Evolutionary conservation across 768 basidiomycete species (phyloP), one percentile per base, ranked within the genome.

Genomic region (Candolleomyces eurysporus): DNA sequence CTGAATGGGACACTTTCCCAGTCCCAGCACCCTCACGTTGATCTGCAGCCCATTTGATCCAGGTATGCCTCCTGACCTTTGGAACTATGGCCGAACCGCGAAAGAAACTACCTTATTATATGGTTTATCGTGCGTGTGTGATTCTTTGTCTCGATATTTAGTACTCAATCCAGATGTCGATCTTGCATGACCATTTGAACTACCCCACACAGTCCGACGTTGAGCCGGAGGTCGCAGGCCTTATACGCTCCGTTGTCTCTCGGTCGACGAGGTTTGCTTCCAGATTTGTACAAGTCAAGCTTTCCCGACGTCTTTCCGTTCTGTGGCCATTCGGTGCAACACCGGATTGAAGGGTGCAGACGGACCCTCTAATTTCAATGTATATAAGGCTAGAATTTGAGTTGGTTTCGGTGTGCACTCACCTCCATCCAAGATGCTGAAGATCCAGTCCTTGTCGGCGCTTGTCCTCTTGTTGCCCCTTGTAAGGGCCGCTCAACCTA

Each of bases 401-500:
- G 11, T 26, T 26, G 8, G 22, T 55, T 49, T 52, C 43, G 48
- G 9, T 30, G 46, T 11, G 32, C 31, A n/a, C 22, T n/a, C 43
- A 39, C 30, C 58, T 59, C 57, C 40, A 46, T 30, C 51, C 43
- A 71, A 68, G 69, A 82, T 82, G 82, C 78, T 80, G 71, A 82
- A 79, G 73, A 79, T 77, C 65, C 66, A 80, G 40, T 71, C 78
- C 48, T 65, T 84, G 57, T 69, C 62, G 13, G 62, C 62, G 30
- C 56, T 63, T 46, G 60, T 57, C n/a, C 49, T 56, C 30, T 53
- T 66, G 21, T 26, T 63, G 17, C 81, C 77, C 55, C 72, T 82
- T 62, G 79, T 78, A 39, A 63, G 69, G 57, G 84, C 82, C 57
- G 76, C 78, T 53, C 66, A 73, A 39, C 72, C 79, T 16, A 51